Evolutionary conservation across 805 yeast species (phyloP).

Genomic region (Candida boidinii): DNA sequence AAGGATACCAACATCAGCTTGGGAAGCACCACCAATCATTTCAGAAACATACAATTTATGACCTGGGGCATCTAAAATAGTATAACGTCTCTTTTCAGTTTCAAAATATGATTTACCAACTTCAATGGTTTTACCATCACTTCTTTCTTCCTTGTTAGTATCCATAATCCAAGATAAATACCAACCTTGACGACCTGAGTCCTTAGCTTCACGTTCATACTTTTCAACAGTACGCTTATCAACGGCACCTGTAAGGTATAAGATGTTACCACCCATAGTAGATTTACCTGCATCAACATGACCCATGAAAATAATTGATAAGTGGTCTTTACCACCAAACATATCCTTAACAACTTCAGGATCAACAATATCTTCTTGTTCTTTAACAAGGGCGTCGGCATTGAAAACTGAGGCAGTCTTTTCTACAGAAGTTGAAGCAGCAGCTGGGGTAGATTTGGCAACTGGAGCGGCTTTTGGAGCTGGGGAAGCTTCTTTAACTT

Average conservation of each 20-base stretch:
- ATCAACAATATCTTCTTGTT: slow-evolving; percentile 77
- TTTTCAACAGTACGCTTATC: slow-evolving; percentile 98
- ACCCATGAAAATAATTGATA: slow-evolving; percentile 97
- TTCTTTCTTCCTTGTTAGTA: slow-evolving; percentile 97
- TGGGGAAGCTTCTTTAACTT: slow-evolving; percentile 10
- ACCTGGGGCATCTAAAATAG: slow-evolving; percentile 98
- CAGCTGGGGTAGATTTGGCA: neutral
- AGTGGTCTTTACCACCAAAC: slow-evolving; percentile 97
- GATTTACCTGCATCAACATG: slow-evolving; percentile 99
- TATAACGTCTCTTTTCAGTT: slow-evolving; percentile 95
- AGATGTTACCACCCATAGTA: slow-evolving; percentile 97
- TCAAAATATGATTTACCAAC: slow-evolving; percentile 97
- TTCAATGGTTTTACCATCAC: slow-evolving; percentile 98
- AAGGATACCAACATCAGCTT: slow-evolving; percentile 96
- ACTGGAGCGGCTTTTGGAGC: slow-evolving; percentile 10
- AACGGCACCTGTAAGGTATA: slow-evolving; percentile 91
- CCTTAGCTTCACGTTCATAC: slow-evolving; percentile 97
- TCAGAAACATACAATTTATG: slow-evolving; percentile 98
- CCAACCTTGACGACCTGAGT: slow-evolving; percentile 99
- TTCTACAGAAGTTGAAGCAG: slow-evolving; percentile 3
- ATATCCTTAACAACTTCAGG: slow-evolving; percentile 82
- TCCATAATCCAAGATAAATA: slow-evolving; percentile 99
- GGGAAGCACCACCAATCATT: slow-evolving; percentile 99
- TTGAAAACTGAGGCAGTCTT: slow-evolving; percentile 14
- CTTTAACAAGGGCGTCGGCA: slow-evolving; percentile 50